Conservation (phyloP, 345 rosid species). For the Adansonia digitata region DNA sequence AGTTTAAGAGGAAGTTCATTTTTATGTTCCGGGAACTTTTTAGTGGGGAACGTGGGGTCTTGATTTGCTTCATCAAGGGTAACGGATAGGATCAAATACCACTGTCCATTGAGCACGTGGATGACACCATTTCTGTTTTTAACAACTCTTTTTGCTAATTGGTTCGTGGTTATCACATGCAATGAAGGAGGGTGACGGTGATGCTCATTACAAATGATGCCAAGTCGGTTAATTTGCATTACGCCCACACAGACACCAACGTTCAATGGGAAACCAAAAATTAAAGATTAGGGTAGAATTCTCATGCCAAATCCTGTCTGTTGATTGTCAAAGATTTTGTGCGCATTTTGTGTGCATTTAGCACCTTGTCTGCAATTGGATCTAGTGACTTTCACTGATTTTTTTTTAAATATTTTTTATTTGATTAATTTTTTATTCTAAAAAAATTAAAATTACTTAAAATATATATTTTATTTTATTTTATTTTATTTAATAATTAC, state of each 20-base stretch:
- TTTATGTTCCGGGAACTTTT: background rate
- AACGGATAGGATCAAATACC: constrained; percentile 10
- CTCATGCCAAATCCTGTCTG: too few species aligned
- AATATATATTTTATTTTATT: too few species aligned
- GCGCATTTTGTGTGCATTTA: too few species aligned
- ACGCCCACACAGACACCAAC: background rate
- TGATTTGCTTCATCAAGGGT: background rate
- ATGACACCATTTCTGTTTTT: background rate
- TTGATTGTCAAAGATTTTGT: too few species aligned
- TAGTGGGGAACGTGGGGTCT: background rate
- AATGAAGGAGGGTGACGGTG: background rate
- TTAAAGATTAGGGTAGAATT: background rate
- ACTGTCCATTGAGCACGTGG: background rate
- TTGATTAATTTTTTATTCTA: too few species aligned
- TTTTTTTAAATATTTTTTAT: too few species aligned
- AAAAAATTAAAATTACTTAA: too few species aligned
- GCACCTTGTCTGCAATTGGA: too few species aligned
- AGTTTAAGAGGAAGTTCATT: background rate
- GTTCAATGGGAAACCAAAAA: background rate
- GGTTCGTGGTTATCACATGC: background rate
- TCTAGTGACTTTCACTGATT: too few species aligned
- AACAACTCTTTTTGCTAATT: background rate
- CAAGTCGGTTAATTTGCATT: background rate
- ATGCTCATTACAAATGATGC: background rate
- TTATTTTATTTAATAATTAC: too few species aligned